A percentile compares a stretch with the other conserved stretches of the same genome.
phyloP scores from a whole-genome alignment of 2,329 filamentous ascomycete species.

The Trichophyton simii region DNA sequence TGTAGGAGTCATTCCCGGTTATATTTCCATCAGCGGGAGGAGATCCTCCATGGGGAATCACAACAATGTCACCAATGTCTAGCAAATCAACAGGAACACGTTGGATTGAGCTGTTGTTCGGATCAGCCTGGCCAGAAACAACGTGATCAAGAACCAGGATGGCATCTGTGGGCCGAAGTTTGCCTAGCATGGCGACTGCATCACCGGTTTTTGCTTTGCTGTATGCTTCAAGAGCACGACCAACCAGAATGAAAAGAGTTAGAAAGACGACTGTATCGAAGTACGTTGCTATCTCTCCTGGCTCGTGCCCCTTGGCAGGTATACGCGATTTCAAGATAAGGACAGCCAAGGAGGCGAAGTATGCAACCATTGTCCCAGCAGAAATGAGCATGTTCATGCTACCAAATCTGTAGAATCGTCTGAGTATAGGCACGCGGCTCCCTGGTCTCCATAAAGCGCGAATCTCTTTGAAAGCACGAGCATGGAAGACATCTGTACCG shows the following conservation, averaged over 20 bases:
- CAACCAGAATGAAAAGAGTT: conserved; percentile 69
- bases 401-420: conserved; percentile 80
- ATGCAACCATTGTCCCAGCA: conserved; percentile 76
- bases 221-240: conserved; percentile 56
- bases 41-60: conserved; percentile 64
- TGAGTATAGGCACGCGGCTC: conserved; percentile 58
- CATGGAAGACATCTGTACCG: conserved; percentile 74
- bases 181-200: conserved; percentile 66
- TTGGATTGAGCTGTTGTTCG: conserved; percentile 16
- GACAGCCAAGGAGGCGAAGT: conserved; percentile 67
- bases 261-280: conserved; percentile 91
- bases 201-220: conserved; percentile 85
- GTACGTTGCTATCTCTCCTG: conserved; percentile 51
- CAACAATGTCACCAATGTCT: conserved; percentile 61
- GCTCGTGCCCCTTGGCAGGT: conserved; percentile 26
- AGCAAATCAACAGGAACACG: conserved; percentile 55
- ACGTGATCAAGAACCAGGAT: conserved; percentile 42
- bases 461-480: conserved; percentile 65
- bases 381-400: conserved; percentile 96
- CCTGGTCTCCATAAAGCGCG: conserved; percentile 61
- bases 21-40: conserved; percentile 71
- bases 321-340: conserved; percentile 48
- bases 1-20: conserved; percentile 42
- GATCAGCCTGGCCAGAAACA: conserved; percentile 5
- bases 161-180: conserved; percentile 64